Base-by-base conservation (phyloP, 2,329 filamentous ascomycete genomes). In the Fusarium compactum region DNA sequence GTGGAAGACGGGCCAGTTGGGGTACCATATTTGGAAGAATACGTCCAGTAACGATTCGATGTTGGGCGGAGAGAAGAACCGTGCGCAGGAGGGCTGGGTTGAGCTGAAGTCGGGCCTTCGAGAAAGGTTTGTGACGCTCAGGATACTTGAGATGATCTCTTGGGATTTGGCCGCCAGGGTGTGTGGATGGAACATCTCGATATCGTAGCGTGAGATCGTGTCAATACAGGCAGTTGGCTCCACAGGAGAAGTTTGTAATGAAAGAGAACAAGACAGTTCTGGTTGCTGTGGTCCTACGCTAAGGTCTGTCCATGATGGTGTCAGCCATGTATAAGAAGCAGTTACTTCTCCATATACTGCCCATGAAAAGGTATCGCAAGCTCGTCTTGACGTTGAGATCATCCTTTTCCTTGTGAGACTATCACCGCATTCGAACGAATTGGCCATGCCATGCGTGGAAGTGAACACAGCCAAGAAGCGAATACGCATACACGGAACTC, bases 1-100 rank as follows among this genome's bases (percentile, higher is more conserved):
- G 10, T 70, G 68, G 25, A 70, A 56, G 16, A 70, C 46, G 0
- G 66, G 68, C 66, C 68, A 70, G 51, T 70, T 70, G 1, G 62
- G 66, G 9, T 64, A 47, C 68, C 68, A 70, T 6, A 64, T 53
- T 4, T 58, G 40, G 30, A 59, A 70, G 25, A 70, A 70, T 3
- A 45, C 11, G 4, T 11, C 18, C 3, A 70, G n/a, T 8, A 61
- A 70, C 3, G 22, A 27, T 3, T 67, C 66, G 8, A 70, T 30
- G 15, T 70, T 70, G 5, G 14, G 16, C 3, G 62, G 58, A 6
- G 66, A 70, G 34, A 70, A 70, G 47, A 67, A 70, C 3, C 24
- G 29, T 9, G 47, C 20, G 16, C 53, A 67, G 7, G 65, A 47
- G 3, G 32, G 20, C 20, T 62, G 45, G 5, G 5, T n/a, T 12